Base-by-base conservation (phyloP, 2,329 filamentous ascomycete species). In the Sarocladium kiliense region DNA sequence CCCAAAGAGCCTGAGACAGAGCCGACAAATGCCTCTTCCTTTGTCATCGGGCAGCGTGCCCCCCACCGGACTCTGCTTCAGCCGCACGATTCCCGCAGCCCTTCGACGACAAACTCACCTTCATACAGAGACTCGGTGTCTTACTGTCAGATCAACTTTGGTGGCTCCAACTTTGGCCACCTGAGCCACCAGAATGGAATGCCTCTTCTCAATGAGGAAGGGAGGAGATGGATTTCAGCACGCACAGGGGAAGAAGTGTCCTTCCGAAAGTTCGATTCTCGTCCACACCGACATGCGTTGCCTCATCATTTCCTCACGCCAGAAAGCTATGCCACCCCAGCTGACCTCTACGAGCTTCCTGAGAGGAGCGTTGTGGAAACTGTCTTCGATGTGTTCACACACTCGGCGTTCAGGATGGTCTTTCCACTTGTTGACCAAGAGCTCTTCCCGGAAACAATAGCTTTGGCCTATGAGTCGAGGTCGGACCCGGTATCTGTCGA, bases 351-450 rank as follows among this genome's bases (percentile, higher is more conserved):
- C 19, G 21, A 45, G 11, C 53, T 54, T 3, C 53, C 53, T 3
- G 25, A 42, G 2, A 45, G 25, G 19, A 34, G 36, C 11, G 11
- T 58, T 3, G 58, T 69, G 9, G 55, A 60, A 11, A 50, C 44
- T 19, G 61, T 44, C 37, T 23, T 62, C 10, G 41, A 47, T 2
- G 39, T 53, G 0, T 64, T 57, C 39, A 54, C 53, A 9, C 25
- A 56, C 0, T 67, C 64, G 0, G 58, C 70, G 3, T 63, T 76
- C 58, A 67, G 66, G 21, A 65, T 68, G 1, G 62, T 74, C 1
- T 77, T 79, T 53, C 77, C 77, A 0, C 49, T 75, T 6, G 57
- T 78, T 11, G 75, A 79, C 55, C 51, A 58, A 1, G 63, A 67
- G 0, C 59, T 77, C 2, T 79, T 79, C 57, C 56, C 59, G 9